Conservation (phyloP, 495 filamentous ascomycete species). For the Chaetomium cochliodes region DNA sequence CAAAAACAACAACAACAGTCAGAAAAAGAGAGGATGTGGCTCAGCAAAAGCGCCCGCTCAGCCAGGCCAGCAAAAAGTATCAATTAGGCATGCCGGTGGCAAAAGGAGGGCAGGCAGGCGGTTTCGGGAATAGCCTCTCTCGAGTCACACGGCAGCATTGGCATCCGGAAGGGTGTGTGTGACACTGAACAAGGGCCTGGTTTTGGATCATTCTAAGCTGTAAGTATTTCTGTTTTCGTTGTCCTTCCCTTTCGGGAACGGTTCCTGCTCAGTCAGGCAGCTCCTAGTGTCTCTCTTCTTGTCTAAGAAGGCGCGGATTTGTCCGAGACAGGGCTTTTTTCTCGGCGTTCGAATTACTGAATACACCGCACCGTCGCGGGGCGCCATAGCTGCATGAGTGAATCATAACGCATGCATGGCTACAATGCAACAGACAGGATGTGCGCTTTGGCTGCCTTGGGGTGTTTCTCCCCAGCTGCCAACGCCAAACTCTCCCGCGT, state of each 20-base stretch:
- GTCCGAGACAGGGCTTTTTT: slow-evolving; percentile 9
- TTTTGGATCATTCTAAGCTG: neutral
- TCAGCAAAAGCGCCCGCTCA: neutral
- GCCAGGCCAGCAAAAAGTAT: neutral
- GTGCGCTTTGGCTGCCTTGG: too few relatives aligned
- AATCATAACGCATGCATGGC: neutral
- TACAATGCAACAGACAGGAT: neutral
- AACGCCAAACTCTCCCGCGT: too few relatives aligned
- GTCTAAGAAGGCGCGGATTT: neutral
- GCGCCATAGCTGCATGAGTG: neutral
- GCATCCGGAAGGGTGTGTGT: neutral
- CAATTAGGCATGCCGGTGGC: neutral
- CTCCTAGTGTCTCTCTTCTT: neutral
- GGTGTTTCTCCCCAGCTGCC: too few relatives aligned
- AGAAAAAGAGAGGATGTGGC: neutral
- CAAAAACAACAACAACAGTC: neutral
- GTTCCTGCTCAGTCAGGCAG: neutral
- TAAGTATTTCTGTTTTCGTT: neutral
- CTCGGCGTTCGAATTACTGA: neutral
- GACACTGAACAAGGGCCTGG: neutral
- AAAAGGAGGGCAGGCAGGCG: neutral
- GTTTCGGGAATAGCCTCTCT: neutral
- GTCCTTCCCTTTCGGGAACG: neutral
- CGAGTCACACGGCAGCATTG: neutral
- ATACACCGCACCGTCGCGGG: neutral